Base-by-base conservation (phyloP, 495 filamentous ascomycete species). In the Penicillium argentinense region DNA sequence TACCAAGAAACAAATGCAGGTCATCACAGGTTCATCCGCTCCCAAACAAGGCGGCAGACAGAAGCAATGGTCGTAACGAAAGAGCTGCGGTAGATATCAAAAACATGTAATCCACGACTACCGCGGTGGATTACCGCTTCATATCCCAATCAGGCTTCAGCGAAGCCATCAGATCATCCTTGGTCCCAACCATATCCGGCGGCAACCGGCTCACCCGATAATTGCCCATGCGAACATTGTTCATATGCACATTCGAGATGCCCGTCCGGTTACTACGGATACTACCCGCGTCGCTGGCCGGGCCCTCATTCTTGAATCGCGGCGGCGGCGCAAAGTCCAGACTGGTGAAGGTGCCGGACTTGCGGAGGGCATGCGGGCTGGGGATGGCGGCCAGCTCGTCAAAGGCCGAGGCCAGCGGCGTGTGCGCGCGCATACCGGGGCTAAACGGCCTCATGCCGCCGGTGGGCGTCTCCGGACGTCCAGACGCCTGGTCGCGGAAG, bases 301-400 rank as follows among this genome's bases (percentile, higher is more conserved):
- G 71, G 39, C 90, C 88, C 39, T 67, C 68, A 53, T 86, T 86
- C 64, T 79, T 86, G 68, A 96, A 92, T 42, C 88, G 86, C 41
- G 85, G 83, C 29, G 90, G 92, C 19, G 92, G 91, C n/a, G 91
- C 91, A 65, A 98, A 98, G 69, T 97, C 95, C 22, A 98, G 79
- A 9, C 73, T 85, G 2, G 91, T 96, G 63, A 88, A 98, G 4
- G 90, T 88, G 53, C 85, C 80, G 3, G 91, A 96, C 63, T 93
- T 96, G 54, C 89, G 85, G 41, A 98, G 81, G 36, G 83, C 67
- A 68, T 97, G 88, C 85, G 92, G 88, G 76, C 88, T 95, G 28
- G 95, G 93, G 48, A 98, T 83, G 9, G 76, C 75, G 9, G 85
- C 55, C 24, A 97, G 84, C 29, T 97, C 92, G 38, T 97, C 91